Evolutionary conservation across 306 rosid species (phyloP).

Genomic region (Citrullus mucosospermus): DNA sequence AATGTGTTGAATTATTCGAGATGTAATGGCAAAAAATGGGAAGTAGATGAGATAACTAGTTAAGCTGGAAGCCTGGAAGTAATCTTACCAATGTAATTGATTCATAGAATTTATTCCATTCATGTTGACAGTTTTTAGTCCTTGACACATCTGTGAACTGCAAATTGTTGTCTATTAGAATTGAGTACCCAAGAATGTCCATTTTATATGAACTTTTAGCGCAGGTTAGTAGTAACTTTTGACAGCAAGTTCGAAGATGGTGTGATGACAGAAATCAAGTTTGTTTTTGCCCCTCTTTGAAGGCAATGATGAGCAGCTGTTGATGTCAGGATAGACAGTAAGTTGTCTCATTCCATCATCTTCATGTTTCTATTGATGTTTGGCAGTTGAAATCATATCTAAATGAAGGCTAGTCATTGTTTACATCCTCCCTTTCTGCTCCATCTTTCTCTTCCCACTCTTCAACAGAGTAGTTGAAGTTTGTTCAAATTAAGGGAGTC

Average conservation of each 20-base stretch:
- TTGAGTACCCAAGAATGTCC: not conserved
- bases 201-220: not conserved
- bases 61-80: not conserved
- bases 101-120: not conserved
- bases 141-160: not conserved
- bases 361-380: not conserved
- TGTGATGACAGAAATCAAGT: not conserved
- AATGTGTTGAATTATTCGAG: not conserved
- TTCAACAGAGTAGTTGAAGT: constrained; percentile 9
- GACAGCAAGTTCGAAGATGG: constrained; percentile 4
- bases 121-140: not conserved
- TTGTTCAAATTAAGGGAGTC: constrained; percentile 3
- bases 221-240: not conserved
- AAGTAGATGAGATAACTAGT: not conserved
- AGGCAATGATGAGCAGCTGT: not conserved
- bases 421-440: constrained; percentile 1
- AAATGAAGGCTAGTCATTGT: not conserved
- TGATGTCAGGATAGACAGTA: not conserved
- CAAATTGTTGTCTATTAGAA: not conserved
- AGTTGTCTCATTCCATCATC: not conserved
- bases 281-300: not conserved
- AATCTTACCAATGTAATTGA: not conserved
- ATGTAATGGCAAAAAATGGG: not conserved
- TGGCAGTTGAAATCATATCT: not conserved
- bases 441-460: not conserved